Evolutionary conservation across 116 monocot species (phyloP).

Genomic region (Thalassia testudinum): DNA sequence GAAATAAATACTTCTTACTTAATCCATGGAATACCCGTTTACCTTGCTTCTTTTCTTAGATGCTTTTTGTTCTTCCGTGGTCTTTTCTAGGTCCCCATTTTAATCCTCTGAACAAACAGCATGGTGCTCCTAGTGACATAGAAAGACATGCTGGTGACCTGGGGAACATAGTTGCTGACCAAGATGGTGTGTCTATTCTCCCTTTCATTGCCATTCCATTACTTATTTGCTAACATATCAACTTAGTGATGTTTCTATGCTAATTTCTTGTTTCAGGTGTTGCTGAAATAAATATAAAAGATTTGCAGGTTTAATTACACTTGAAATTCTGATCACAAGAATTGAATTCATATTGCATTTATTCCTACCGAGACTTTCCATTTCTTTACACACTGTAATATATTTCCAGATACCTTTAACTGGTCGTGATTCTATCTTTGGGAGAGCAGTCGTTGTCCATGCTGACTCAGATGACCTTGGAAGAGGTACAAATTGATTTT

Average conservation of each 20-base stretch:
- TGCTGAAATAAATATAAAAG: conserved; percentile 53
- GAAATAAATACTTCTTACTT: no score
- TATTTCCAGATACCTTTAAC: conserved; percentile 56
- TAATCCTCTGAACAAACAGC: conserved; percentile 67
- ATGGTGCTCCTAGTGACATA: conserved; percentile 66
- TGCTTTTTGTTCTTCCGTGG: no score
- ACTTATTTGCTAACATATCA: no score
- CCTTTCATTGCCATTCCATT: no score
- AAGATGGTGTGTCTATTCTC: conserved; percentile 33
- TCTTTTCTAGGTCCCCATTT: conserved; percentile 93
- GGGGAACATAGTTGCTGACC: conserved; percentile 67
- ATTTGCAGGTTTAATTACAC: conserved; percentile 64
- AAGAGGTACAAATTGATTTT: conserved; percentile 46
- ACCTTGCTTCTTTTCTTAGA: no score
- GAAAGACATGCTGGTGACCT: conserved; percentile 93
- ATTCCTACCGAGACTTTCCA: conserved; percentile 1
- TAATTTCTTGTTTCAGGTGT: conserved; percentile 31
- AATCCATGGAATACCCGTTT: no score
- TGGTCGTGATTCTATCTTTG: conserved; percentile 81
- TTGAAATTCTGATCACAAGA: no score
- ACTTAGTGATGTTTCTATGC: no score
- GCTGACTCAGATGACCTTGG: conserved; percentile 90
- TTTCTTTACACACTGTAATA: neutral
- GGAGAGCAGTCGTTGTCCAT: conserved; percentile 92
- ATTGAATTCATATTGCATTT: no score